A percentile compares a stretch with the other conserved stretches of the same genome.
Conservation (phyloP, 495 filamentous ascomycete genomes). For the Talaromyces wortmannii region DNA sequence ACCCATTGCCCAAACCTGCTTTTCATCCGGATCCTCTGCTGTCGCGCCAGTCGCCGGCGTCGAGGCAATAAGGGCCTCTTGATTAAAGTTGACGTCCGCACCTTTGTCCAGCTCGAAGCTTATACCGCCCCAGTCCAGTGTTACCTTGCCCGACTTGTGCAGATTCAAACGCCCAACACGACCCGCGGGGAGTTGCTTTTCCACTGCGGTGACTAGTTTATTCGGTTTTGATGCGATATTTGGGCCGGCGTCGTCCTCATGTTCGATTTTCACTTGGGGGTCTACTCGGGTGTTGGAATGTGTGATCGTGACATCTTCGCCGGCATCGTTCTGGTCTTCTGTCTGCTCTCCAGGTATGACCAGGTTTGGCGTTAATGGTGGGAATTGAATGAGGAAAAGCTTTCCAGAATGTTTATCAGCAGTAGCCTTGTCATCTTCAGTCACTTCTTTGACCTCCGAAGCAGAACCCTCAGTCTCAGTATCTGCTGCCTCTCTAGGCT, state of each 20-base stretch:
- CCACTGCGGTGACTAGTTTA: constrained; percentile 30
- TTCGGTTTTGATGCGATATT: constrained; percentile 7
- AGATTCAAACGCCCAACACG: constrained; percentile 50
- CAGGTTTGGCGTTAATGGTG: constrained; percentile 46
- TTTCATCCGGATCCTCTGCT: constrained; percentile 16
- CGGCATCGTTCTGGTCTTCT: constrained; percentile 8
- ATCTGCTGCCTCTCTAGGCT: constrained; percentile 5
- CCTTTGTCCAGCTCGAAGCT: constrained; percentile 38
- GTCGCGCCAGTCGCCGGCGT: not conserved
- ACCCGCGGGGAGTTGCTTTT: constrained; percentile 44
- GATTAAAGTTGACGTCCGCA: constrained; percentile 34
- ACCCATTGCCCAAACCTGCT: constrained; percentile 42
- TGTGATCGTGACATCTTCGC: constrained; percentile 4
- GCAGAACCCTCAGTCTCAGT: constrained; percentile 8
- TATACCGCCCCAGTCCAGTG: constrained; percentile 44
- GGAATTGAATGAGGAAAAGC: constrained; percentile 50
- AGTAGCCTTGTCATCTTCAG: constrained; percentile 18
- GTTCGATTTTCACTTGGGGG: constrained; percentile 20
- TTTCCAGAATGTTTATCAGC: constrained; percentile 30
- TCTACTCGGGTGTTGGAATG: constrained; percentile 4
- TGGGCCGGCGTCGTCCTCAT: constrained; percentile 22
- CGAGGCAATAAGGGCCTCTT: constrained; percentile 38
- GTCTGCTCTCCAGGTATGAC: constrained; percentile 17
- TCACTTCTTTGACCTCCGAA: constrained; percentile 7
- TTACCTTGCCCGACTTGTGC: constrained; percentile 40